Base-by-base conservation (phyloP, 2,329 filamentous ascomycete species). In the Phoma sp. region DNA sequence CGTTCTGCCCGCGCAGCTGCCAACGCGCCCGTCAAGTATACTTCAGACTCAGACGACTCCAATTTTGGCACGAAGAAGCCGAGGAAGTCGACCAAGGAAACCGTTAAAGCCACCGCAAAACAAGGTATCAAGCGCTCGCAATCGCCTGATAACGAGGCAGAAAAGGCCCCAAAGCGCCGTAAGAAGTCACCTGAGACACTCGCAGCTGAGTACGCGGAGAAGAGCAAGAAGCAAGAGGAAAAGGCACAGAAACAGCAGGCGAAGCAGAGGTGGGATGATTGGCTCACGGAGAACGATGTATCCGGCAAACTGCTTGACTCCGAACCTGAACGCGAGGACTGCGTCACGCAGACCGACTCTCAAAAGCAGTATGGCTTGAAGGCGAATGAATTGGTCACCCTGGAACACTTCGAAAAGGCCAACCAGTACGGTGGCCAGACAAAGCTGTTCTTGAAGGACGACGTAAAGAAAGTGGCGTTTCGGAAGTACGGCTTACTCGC, bases 21-120 rank as follows among this genome's bases (percentile, higher is more conserved):
- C 3, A 60, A 63, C 38, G 58, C 59, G 41, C 53, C 58, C 17
- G 55, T 65, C 0, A 62, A 63, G 22, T 63, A 63, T 37, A 58
- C 53, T 1, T 63, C 60, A 10, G 57, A 55, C 17, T 57, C 58
- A 2, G 53, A 58, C 21, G 56, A 46, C 2, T 64, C 60, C 4
- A 53, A 59, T 19, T 61, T 61, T 13, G 60, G 55, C 21, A 40
- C 47, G 10, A 54, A 50, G 43, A 59, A 55, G 24, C 37, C 19
- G 41, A 51, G 40, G 36, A 54, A 27, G 8, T 22, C 31, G 8
- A 44, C 29, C n/a, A 54, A 36, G 17, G 49, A 45, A n/a, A 32
- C 39, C 12, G 32, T 21, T 4, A 9, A 22, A 15, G 27, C 40
- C 1, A 39, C 57, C 5, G 32, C 19, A n/a, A 59, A 38, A 27